Evolutionary conservation across 2,329 filamentous ascomycete species (phyloP).

Genomic region (Elsinoe arachidis): DNA sequence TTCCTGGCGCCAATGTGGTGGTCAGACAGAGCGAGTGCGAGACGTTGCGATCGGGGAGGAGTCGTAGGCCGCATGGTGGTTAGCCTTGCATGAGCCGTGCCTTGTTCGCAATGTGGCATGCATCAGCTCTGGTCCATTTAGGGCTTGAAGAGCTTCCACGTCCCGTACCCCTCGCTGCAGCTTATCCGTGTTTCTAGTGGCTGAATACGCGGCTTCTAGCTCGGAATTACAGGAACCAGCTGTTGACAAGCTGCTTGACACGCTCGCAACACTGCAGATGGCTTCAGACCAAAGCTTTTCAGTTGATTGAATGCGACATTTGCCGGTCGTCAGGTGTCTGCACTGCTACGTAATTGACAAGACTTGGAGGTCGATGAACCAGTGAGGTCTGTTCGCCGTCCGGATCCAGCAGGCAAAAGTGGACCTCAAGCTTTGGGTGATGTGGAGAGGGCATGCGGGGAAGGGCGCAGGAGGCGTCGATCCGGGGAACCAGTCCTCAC

Average conservation of each 20-base stretch:
- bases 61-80: not conserved
- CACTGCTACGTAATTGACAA: constrained; percentile 8
- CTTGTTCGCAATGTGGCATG: constrained; percentile 5
- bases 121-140: not conserved
- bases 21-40: not conserved
- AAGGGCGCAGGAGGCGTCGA: constrained; percentile 3
- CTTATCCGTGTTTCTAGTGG: not conserved
- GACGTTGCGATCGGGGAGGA: constrained; percentile 3
- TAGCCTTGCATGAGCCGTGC: constrained; percentile 7
- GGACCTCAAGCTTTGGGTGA: not conserved
- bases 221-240: no score
- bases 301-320: not conserved
- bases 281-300: no score
- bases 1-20: constrained; percentile 7
- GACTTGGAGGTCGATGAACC: not conserved
- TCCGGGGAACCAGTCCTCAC: constrained; percentile 6
- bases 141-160: not conserved
- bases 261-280: no score
- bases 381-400: constrained; percentile 3
- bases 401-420: not conserved
- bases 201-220: not conserved
- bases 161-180: constrained; percentile 4
- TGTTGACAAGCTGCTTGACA: no score
- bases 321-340: not conserved
- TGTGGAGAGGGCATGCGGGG: not conserved